A percentile compares a stretch with the other conserved stretches of the same genome.
phyloP scores from a whole-genome alignment of 2,329 filamentous ascomycete species.

The Curvularia eragrostidis region DNA sequence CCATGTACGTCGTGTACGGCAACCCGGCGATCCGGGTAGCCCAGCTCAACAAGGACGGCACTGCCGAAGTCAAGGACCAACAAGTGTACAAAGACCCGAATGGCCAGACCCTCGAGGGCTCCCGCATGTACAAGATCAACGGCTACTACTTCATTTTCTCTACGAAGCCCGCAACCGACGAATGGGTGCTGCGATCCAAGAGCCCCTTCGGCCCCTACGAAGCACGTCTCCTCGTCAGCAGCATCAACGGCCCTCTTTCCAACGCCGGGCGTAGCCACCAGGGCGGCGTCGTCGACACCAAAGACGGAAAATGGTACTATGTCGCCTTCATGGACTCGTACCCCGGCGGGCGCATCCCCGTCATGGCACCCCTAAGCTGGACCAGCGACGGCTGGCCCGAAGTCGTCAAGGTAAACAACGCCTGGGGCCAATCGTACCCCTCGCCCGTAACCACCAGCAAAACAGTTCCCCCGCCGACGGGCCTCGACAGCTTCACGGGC shows the following conservation, averaged over 20 bases:
- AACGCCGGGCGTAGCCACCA: conserved; percentile 61
- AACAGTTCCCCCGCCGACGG: conserved; percentile 42
- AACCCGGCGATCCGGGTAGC: conserved; percentile 59
- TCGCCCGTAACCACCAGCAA: conserved; percentile 42
- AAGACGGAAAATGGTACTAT: conserved; percentile 64
- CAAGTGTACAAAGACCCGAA: conserved; percentile 53
- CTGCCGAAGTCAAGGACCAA: conserved; percentile 55
- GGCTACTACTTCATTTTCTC: conserved; percentile 64
- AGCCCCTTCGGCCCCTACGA: conserved; percentile 63
- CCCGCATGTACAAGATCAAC: conserved; percentile 64
- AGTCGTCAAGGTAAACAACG: conserved; percentile 53
- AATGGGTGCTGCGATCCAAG: conserved; percentile 59
- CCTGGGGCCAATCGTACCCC: conserved; percentile 58
- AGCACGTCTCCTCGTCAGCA: conserved; percentile 53
- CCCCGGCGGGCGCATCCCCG: conserved; percentile 64
- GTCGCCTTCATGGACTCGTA: conserved; percentile 64
- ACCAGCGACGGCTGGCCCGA: conserved; percentile 60
- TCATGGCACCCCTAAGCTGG: conserved; percentile 63
- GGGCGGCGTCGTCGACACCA: conserved; percentile 62
- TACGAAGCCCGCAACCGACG: conserved; percentile 55
- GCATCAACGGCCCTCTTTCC: conserved; percentile 53
- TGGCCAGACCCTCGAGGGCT: conserved; percentile 57
- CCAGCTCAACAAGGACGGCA: conserved; percentile 58
- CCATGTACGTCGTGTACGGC: conserved; percentile 65
- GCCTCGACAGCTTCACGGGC: conserved; percentile 58